A percentile compares a stretch with the other conserved stretches of the same genome.
Conservation (phyloP, 495 filamentous ascomycete species). For the Penicillium psychrofluorescens region DNA sequence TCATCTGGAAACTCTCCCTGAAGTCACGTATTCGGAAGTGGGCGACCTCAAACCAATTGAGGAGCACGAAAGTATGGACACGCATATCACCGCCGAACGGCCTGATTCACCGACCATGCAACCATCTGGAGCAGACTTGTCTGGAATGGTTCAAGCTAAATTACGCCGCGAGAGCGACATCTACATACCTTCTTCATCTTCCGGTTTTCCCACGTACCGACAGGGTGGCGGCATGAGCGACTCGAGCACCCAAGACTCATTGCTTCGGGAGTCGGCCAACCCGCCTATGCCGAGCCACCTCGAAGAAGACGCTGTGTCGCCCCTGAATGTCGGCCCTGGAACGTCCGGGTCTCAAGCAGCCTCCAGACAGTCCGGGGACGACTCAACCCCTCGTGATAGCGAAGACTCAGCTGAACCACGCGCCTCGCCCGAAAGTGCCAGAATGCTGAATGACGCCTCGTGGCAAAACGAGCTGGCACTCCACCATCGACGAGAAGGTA, state of each 20-base stretch:
- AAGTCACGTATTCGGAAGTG: conserved; percentile 36
- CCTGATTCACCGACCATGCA: conserved; percentile 78
- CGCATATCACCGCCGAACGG: conserved; percentile 26
- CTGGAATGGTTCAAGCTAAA: conserved; percentile 75
- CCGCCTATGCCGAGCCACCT: background rate
- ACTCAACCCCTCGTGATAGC: conserved; percentile 7
- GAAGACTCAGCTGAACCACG: conserved; percentile 9
- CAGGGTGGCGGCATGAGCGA: conserved; percentile 2
- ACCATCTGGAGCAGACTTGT: conserved; percentile 54
- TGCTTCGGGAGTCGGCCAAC: background rate
- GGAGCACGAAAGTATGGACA: conserved; percentile 16
- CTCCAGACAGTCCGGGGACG: conserved; percentile 6
- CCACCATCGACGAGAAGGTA: conserved; percentile 44
- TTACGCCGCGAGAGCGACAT: conserved; percentile 73
- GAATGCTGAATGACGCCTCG: conserved; percentile 21
- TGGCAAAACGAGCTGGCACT: conserved; percentile 26
- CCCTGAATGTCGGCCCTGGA: conserved; percentile 1
- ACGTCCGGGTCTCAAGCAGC: conserved; percentile 5
- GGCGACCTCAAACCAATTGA: conserved; percentile 38
- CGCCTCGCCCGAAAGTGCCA: conserved; percentile 1
- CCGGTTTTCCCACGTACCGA: conserved; percentile 13
- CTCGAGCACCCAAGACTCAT: background rate
- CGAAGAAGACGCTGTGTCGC: background rate
- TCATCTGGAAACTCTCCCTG: conserved; percentile 27
- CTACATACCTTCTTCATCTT: conserved; percentile 57